These are phyloP conservation scores for Lophiotrema nucula DNA, from an alignment of 495 filamentous ascomycete genomes.

Conservation along the genomic window DNA sequence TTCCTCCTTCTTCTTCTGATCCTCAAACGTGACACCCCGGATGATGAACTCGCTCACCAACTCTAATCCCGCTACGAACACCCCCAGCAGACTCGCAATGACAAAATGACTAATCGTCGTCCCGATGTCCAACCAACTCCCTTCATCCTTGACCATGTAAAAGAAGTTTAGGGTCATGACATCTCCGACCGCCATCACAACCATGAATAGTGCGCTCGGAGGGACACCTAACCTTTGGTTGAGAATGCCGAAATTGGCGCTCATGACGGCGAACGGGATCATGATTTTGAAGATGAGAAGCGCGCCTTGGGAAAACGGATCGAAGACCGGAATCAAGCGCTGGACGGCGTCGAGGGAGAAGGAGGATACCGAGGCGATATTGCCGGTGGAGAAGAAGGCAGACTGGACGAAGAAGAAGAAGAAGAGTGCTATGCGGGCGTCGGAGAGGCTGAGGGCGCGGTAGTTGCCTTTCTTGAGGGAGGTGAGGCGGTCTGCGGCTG, in stretches of 20 bases:
- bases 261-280: conserved; percentile 91
- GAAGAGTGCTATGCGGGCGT: conserved; percentile 85
- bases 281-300: conserved; percentile 86
- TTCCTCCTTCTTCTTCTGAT: conserved; percentile 1
- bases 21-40: conserved; percentile 69
- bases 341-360: conserved; percentile 91
- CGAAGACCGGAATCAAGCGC: conserved; percentile 91
- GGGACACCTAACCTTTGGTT: conserved; percentile 80
- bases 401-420: conserved; percentile 93
- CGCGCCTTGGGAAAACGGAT: conserved; percentile 87
- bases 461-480: conserved; percentile 43
- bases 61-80: conserved; percentile 89
- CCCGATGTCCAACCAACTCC: conserved; percentile 96
- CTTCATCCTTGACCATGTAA: conserved; percentile 93
- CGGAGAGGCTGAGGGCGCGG: conserved; percentile 72
- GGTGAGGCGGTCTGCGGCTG: conserved; percentile 1
- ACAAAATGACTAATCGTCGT: conserved; percentile 92
- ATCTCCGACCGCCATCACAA: conserved; percentile 89
- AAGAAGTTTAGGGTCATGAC: conserved; percentile 96
- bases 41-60: conserved; percentile 81
- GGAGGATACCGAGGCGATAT: conserved; percentile 90
- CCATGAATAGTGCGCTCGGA: conserved; percentile 85
- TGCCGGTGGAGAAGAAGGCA: conserved; percentile 96
- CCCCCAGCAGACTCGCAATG: conserved; percentile 83
- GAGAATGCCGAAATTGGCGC: conserved; percentile 90